A percentile compares a stretch with the other conserved stretches of the same genome.
Evolutionary conservation across 164 flowering plant genomes (phyloP).

Genomic region (Pachysandra terminalis): DNA sequence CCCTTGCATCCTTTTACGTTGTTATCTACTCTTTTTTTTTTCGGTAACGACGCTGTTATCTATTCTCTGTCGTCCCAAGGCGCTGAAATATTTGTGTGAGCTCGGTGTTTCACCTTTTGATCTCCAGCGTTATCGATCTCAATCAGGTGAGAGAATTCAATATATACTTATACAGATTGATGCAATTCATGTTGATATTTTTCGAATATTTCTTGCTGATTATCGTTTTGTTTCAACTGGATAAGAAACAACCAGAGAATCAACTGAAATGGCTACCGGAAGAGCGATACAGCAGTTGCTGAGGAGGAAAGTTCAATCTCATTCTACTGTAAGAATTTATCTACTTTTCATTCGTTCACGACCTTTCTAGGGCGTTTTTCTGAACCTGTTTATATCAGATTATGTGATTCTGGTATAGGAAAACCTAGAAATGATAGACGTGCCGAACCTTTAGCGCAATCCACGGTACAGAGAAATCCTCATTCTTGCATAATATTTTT

Average conservation of each 20-base stretch:
- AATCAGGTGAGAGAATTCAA: background rate
- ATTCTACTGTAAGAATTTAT: slow-evolving; percentile 30
- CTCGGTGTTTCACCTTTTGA: too few relatives aligned
- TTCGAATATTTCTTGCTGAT: background rate
- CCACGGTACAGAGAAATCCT: too few relatives aligned
- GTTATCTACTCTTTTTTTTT: too few relatives aligned
- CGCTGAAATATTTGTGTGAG: too few relatives aligned
- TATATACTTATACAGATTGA: background rate
- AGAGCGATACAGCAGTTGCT: slow-evolving; percentile 29
- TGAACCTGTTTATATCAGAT: background rate
- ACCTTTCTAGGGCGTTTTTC: background rate
- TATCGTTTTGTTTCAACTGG: background rate
- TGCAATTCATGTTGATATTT: background rate
- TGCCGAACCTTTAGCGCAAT: too few relatives aligned
- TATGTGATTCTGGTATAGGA: background rate
- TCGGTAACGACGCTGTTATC: too few relatives aligned
- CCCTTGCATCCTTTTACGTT: too few relatives aligned
- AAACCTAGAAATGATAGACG: background rate
- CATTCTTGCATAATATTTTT: too few relatives aligned
- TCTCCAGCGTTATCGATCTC: background rate
- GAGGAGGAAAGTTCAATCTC: slow-evolving; percentile 23
- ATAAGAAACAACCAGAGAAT: slow-evolving; percentile 4
- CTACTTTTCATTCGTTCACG: background rate
- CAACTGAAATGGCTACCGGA: slow-evolving; percentile 26
- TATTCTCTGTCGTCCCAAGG: too few relatives aligned